Evolutionary conservation across 306 rosid species (phyloP).

Genomic region (Pyrus communis): DNA sequence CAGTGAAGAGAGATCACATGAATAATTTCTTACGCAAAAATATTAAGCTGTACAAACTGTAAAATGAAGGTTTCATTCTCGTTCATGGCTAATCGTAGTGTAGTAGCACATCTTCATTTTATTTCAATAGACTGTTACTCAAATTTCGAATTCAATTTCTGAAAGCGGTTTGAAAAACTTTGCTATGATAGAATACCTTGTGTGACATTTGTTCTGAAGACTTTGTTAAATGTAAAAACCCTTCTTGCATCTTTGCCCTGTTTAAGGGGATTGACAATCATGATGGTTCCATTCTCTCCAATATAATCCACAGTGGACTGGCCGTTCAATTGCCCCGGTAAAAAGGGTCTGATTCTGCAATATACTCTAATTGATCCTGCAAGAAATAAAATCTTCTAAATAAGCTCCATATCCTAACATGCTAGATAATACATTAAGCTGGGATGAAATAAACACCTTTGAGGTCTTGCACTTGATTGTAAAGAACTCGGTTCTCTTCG

Average conservation of each 20-base stretch:
- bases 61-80: not conserved
- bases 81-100: not conserved
- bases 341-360: slow-evolving; percentile 92
- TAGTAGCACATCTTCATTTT: not conserved
- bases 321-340: slow-evolving; percentile 56
- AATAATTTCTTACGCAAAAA: slow-evolving; percentile 9
- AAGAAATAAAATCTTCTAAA: slow-evolving; percentile 9
- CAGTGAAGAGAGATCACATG: slow-evolving; percentile 14
- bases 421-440: not conserved
- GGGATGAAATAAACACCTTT: slow-evolving; percentile 46
- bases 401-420: not conserved
- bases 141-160: not conserved
- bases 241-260: slow-evolving; percentile 84
- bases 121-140: not conserved
- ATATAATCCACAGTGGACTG: slow-evolving; percentile 80
- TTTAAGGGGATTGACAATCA: slow-evolving; percentile 84
- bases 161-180: not conserved
- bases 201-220: slow-evolving; percentile 71
- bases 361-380: slow-evolving; percentile 89
- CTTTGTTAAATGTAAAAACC: slow-evolving; percentile 85
- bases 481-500: slow-evolving; percentile 76
- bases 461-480: slow-evolving; percentile 95
- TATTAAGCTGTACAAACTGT: not conserved
- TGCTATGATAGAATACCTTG: slow-evolving; percentile 49
- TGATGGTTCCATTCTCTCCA: slow-evolving; percentile 90